Base-by-base conservation (phyloP, 257 asterid genomes). In the Fraxinus pennsylvanica region DNA sequence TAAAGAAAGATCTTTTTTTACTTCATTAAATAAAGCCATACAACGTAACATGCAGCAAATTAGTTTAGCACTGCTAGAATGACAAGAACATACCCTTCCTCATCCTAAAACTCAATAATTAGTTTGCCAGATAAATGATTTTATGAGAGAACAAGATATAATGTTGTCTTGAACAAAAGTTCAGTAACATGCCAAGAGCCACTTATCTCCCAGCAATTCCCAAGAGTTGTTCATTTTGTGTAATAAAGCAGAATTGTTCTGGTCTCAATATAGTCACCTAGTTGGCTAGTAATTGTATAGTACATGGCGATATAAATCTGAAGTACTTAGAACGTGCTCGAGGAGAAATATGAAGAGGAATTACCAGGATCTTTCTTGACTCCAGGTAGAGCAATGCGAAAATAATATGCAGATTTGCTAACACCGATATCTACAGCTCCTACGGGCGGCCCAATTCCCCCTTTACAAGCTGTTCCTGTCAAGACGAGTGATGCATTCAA, bases 371-470 rank as follows among this genome's bases (percentile, higher is more conserved):
- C 97, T 76, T 88, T 90, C 88, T 86, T 92, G 78, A 92, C 97
- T 81, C 98, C 98, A 72, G 98, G 98, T 80, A 92, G 84, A 88
- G 98, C 90, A 63, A 92, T 78, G 81, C 97, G 90, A 73, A 94
- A 94, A 76, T 90, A 92, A 80, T 91, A 94, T 0, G 98, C 91
- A 0, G 84, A 84, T 84, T 81, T 71, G 84, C 92, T 85, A 22
- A 79, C 87, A 61, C 97, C 98, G 54, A 91, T 84, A 79, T 94
- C 97, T 29, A 91, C 87, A 27, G 86, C 85, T 57, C 97, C 98
- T 35, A 94, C 82, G 6, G 96, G 90, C 22, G 98, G 93, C 54
- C 93, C 98, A 22, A 79, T 80, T 29, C 74, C 82, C 4, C 79
- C 93, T 82, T 69, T 76, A 77, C 84, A 36, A 71, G 92, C 97